Evolutionary conservation across 1,139 yeast genomes (phyloP).

Genomic region (Candida freyschussii): DNA sequence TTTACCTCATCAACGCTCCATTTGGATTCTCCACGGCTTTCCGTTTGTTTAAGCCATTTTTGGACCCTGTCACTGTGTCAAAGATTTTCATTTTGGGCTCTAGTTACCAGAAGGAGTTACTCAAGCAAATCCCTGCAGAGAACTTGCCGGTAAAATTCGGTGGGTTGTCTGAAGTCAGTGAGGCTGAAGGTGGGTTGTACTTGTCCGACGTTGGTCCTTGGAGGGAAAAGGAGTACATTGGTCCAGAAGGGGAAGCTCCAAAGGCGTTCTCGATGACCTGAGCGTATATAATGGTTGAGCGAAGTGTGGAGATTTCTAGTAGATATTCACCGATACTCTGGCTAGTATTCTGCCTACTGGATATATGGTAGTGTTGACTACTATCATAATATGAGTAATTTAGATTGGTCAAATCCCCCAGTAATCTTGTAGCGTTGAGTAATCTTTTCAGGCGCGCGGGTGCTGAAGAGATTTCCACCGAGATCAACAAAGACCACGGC

Average conservation of each 20-base stretch:
- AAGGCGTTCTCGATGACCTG: conserved; percentile 41
- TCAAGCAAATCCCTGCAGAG: conserved; percentile 89
- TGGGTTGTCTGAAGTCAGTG: conserved; percentile 64
- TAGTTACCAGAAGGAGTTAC: conserved; percentile 71
- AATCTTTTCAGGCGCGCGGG: too few species aligned
- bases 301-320: not conserved
- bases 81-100: conserved; percentile 87
- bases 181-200: conserved; percentile 72
- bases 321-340: too few species aligned
- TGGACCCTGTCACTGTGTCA: conserved; percentile 97
- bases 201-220: conserved; percentile 94
- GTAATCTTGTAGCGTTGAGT: too few species aligned
- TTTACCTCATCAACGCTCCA: conserved; percentile 93
- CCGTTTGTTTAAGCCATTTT: conserved; percentile 82
- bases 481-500: too few species aligned
- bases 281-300: not conserved
- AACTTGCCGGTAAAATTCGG: conserved; percentile 91
- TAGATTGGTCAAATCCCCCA: too few species aligned
- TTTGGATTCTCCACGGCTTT: conserved; percentile 96
- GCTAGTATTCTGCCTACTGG: too few species aligned
- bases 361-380: too few species aligned
- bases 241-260: conserved; percentile 86
- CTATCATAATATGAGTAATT: too few species aligned
- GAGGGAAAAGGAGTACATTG: conserved; percentile 83
- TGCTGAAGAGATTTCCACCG: too few species aligned